Base-by-base conservation (phyloP, 345 rosid species). In the Cardamine resedifolia region DNA sequence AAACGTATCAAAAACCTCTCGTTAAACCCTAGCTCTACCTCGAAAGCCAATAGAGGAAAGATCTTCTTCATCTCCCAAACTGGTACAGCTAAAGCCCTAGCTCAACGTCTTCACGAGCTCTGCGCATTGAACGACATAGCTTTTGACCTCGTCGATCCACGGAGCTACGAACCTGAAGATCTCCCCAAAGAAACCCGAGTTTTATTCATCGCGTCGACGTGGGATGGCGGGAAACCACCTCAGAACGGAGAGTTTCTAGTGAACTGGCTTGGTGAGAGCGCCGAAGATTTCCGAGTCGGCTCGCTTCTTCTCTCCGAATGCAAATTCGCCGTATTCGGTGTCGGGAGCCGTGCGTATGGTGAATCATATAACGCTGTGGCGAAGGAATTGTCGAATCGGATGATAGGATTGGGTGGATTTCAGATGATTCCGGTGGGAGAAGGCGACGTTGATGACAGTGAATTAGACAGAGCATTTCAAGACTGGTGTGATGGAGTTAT, bases 161-260 rank as follows among this genome's bases (percentile, higher is more conserved):
- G 79, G 38, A 70, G 53, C 83, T 95, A 95, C 80, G 97, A 95
- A 75, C 97, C 99, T 16, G 99, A 95, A 70, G 99, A 91, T 72
- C 83, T 95, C 31, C 81, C 88, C 2, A 85, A 85, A 43, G 98
- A 94, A 66, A 66, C 77, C 14, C 38, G 85, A 4, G 76, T 90
- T n/a, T 23, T 95, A 55, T 77, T 90, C 68, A 47, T 95, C 28
- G 91, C 97, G n/a, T 91, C 97, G 53, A 88, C 96, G 3, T 95
- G 99, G 98, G 94, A 88, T 1, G 90, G 80, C 24, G 98, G 99
- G 11, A 87, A 84, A 21, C 86, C 96, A 16, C 96, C 99, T 15
- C 67, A 74, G 27, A 77, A 78, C 58, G 88, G 89, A 10, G 76
- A 76, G 62, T 91, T 91, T 74, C 88, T 95, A 24, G 81, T 83